Evolutionary conservation across 2,329 filamentous ascomycete genomes (phyloP).

Genomic region (Neoscytalidium dimidiatum): DNA sequence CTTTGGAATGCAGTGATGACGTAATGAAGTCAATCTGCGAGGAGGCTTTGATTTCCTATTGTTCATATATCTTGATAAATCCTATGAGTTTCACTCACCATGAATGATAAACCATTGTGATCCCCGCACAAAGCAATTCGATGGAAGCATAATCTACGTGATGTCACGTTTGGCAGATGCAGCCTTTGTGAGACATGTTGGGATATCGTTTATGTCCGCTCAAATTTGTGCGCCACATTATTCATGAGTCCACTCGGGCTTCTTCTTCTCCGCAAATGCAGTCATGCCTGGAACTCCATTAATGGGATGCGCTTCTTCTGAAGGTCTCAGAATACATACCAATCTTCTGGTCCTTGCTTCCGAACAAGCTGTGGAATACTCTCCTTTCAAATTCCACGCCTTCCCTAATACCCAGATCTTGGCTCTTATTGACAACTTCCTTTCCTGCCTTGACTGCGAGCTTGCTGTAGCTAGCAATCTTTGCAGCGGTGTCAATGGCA

Average conservation of each 20-base stretch:
- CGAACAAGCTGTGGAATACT: conserved; percentile 91
- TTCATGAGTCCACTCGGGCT: conserved; percentile 85
- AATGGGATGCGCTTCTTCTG: not conserved
- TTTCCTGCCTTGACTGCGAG: conserved; percentile 90
- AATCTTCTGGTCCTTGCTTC: conserved; percentile 95
- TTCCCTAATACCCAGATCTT: conserved; percentile 83
- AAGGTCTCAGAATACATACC: conserved; percentile 50
- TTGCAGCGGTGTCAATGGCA: conserved; percentile 80
- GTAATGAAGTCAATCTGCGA: not conserved
- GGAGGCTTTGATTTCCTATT: not conserved
- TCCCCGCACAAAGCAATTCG: too few relatives aligned
- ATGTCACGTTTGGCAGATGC: too few relatives aligned
- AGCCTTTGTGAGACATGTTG: too few relatives aligned
- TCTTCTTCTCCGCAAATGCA: conserved; percentile 93
- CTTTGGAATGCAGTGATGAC: not conserved
- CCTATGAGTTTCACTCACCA: too few relatives aligned
- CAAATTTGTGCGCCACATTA: conserved; percentile 40
- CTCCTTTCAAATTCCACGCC: conserved; percentile 94
- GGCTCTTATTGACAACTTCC: conserved; percentile 99
- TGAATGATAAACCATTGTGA: too few relatives aligned
- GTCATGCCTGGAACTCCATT: conserved; percentile 61
- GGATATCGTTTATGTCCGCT: not conserved
- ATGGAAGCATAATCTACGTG: too few relatives aligned
- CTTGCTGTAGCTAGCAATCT: conserved; percentile 81
- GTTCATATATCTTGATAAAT: not conserved